Evolutionary conservation across 2,329 filamentous ascomycete species (phyloP).

Genomic region (Periconia sp.): DNA sequence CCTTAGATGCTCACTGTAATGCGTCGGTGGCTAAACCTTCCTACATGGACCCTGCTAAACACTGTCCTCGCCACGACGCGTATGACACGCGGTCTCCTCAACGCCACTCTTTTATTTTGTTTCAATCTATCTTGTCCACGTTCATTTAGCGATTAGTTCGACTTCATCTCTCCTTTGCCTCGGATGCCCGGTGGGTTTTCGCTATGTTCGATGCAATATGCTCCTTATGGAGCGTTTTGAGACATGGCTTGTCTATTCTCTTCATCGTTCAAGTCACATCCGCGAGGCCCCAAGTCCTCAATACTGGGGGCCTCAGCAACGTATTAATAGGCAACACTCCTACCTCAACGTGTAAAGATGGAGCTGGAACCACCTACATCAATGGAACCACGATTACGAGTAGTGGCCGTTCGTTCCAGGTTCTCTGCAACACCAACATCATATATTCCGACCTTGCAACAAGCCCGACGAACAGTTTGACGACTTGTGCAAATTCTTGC

Average conservation of each 20-base stretch:
- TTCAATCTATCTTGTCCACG: neutral
- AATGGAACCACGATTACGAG: constrained; percentile 9
- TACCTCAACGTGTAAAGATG: constrained; percentile 16
- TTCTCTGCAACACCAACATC: constrained; percentile 14
- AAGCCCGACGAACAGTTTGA: constrained; percentile 5
- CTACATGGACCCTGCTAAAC: too few relatives aligned
- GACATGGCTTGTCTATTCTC: constrained; percentile 1
- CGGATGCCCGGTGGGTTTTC: neutral
- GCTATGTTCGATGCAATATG: neutral
- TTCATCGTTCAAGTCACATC: neutral
- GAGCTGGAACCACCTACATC: constrained; percentile 10
- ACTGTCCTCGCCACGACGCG: constrained; percentile 7
- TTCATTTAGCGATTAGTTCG: neutral
- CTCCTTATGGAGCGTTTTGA: constrained; percentile 4
- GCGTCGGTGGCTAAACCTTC: too few relatives aligned
- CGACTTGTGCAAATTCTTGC: constrained; percentile 10
- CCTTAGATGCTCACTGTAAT: too few relatives aligned
- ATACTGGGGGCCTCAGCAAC: too few relatives aligned
- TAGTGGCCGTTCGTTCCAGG: constrained; percentile 12
- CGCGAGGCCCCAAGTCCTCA: constrained; percentile 11
- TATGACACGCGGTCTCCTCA: constrained; percentile 5
- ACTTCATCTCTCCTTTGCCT: neutral
- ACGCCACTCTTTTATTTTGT: neutral
- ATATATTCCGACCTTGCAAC: constrained; percentile 2
- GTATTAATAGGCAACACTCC: constrained; percentile 4